Base-by-base conservation (phyloP, 2,329 filamentous ascomycete genomes). In the Emericellopsis atlantica region DNA sequence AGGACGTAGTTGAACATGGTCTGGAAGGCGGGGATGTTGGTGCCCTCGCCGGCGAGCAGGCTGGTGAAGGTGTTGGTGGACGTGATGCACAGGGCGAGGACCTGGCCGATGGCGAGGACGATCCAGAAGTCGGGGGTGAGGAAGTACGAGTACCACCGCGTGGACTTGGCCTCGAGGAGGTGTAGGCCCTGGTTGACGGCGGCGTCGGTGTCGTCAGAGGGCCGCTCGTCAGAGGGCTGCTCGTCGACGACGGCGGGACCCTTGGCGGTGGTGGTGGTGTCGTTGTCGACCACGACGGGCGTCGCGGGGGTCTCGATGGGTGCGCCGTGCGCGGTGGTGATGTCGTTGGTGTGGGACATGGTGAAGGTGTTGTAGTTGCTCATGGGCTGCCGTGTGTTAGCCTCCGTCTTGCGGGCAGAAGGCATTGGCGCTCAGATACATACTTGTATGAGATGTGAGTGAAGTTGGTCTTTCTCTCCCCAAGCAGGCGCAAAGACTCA, bases 1-100 rank as follows among this genome's bases (percentile, higher is more conserved):
- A 95, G 65, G 35, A 88, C 72, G 63, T 98, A 98, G 65, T 92
- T 95, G 73, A 95, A 93, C 53, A 96, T 76, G 24, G 85, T 87
- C 66, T 98, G 92, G 67, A 96, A 95, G 42, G 92, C 87, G 7
- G 92, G 92, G 50, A 96, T 93, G 45, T 76, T 87, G 49, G 83
- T 89, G 39, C 79, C 74, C 5, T 64, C 60, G 9, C 58, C 52
- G 43, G 70, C 71, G 24, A 98, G 77, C 42, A 95, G 76, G 22
- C 74, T 76, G 32, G 83, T 85, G 56, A 96, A 86, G 37, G 92
- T 96, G 69, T 93, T 95, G 39, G 89, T 95, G 24, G 77, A 79
- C 1, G 89, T 95, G 62, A 94, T 92, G 66, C 87, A 89, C 44
- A 98, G 76, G 5, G 89, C 79, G 36, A 95, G 78, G 40, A 88